Percentiles rank a stretch among this genome's conserved stretches.
phyloP scores from a whole-genome alignment of 2,329 filamentous ascomycete genomes.

The Phoma sp. region DNA sequence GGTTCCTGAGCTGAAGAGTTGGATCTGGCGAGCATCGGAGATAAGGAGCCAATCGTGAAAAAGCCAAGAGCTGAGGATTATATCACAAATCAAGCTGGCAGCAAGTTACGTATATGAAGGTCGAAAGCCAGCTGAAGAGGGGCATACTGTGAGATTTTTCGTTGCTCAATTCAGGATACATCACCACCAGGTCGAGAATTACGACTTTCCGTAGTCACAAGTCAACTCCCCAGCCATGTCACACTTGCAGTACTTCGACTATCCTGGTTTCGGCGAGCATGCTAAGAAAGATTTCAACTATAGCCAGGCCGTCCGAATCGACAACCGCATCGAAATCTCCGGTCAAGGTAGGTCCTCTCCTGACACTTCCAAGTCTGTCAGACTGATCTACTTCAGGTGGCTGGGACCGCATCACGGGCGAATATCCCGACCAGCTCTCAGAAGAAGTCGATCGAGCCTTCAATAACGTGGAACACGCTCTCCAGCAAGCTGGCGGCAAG shows the following conservation, averaged over 20 bases:
- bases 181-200: not conserved
- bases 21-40: constrained; percentile 1
- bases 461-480: constrained; percentile 59
- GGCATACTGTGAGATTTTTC: not conserved
- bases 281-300: not conserved
- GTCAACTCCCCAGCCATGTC: not conserved
- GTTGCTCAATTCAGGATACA: not conserved
- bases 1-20: not conserved
- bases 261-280: too few species aligned
- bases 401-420: constrained; percentile 33
- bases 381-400: constrained; percentile 22
- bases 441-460: constrained; percentile 53
- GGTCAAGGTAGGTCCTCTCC: constrained; percentile 29
- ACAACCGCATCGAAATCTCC: constrained; percentile 33
- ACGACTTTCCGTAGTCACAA: not conserved
- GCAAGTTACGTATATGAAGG: not conserved
- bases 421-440: constrained; percentile 23
- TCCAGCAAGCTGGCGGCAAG: constrained; percentile 60
- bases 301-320: constrained; percentile 31
- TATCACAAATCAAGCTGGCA: not conserved
- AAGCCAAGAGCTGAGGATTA: not conserved
- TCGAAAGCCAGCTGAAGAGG: not conserved
- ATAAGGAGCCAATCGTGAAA: not conserved
- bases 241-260: not conserved
- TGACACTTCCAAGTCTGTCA: not conserved